These are phyloP conservation scores for Prosopis cineraria DNA, from an alignment of 306 rosid species.

Conservation along the genomic window DNA sequence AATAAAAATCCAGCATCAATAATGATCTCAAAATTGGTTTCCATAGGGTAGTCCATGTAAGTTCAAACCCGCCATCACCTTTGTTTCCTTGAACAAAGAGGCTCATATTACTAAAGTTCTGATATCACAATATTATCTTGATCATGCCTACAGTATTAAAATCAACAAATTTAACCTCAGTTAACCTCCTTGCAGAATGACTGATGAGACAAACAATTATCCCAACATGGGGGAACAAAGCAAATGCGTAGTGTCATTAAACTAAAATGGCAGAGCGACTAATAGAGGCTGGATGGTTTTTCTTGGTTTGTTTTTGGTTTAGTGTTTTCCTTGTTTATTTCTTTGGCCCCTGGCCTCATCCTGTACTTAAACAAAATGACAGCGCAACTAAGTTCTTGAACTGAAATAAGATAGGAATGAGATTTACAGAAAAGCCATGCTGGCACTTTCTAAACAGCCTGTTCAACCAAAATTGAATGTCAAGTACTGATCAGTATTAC, in stretches of 20 bases:
- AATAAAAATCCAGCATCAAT: not conserved
- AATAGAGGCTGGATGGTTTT: too few species aligned
- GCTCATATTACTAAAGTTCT: slow-evolving; percentile 11
- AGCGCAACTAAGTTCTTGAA: not conserved
- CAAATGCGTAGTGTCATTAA: not conserved
- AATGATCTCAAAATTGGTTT: not conserved
- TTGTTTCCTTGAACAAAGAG: not conserved
- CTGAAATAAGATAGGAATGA: not conserved
- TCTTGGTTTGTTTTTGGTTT: too few species aligned
- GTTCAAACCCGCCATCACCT: not conserved
- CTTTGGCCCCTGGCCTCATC: too few species aligned
- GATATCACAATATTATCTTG: not conserved
- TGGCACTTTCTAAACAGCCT: slow-evolving; percentile 3
- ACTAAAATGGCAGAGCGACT: slow-evolving; percentile 10
- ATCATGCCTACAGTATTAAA: slow-evolving; percentile 6
- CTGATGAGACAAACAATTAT: not conserved
- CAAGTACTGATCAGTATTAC: slow-evolving; percentile 1
- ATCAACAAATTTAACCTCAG: not conserved
- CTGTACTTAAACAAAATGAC: too few species aligned
- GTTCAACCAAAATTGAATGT: slow-evolving; percentile 16
- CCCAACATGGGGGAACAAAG: not conserved
- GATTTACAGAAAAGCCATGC: slow-evolving; percentile 7
- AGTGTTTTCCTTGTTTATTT: too few species aligned
- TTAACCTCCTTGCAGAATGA: slow-evolving; percentile 7
- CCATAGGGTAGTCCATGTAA: not conserved